Evolutionary conservation across 768 basidiomycete species (phyloP).

Genomic region (Psilocybe cubensis): DNA sequence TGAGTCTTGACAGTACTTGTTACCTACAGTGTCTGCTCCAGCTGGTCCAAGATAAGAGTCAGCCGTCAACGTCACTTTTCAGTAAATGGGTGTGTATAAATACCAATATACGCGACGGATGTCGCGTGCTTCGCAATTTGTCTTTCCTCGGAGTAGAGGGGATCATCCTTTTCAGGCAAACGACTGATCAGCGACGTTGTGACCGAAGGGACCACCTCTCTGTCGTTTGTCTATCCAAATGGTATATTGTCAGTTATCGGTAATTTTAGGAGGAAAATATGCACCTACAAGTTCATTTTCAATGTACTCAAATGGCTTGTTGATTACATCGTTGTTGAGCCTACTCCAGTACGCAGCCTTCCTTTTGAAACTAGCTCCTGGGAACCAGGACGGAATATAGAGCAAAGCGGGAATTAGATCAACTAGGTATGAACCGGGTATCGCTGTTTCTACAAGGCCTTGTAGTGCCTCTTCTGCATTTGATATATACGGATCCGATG

Average conservation of each 20-base stretch:
- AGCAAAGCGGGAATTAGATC: conserved; percentile 41
- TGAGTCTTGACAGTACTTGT: neutral
- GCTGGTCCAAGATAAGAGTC: conserved; percentile 13
- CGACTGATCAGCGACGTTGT: too few species aligned
- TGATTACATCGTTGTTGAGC: conserved; percentile 35
- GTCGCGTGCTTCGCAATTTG: too few species aligned
- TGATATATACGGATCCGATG: conserved; percentile 45
- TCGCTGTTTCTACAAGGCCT: conserved; percentile 32
- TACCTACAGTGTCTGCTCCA: conserved; percentile 26
- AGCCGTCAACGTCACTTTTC: neutral
- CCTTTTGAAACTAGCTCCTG: conserved; percentile 60
- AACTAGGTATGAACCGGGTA: conserved; percentile 49
- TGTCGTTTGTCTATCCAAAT: too few species aligned
- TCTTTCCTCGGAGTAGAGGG: too few species aligned
- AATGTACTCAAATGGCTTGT: conserved; percentile 37
- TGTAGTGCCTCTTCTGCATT: conserved; percentile 42
- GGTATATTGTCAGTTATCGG: too few species aligned
- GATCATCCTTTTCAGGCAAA: too few species aligned
- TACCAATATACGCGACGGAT: conserved; percentile 6
- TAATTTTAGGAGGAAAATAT: too few species aligned
- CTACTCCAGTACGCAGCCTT: conserved; percentile 50
- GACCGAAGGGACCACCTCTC: too few species aligned
- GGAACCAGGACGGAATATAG: conserved; percentile 59
- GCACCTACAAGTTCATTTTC: conserved; percentile 27
- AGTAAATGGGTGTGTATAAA: neutral